Evolutionary conservation across 2,329 filamentous ascomycete genomes (phyloP), one percentile per base, ranked within the genome.

Genomic region (Aphanocladium album): DNA sequence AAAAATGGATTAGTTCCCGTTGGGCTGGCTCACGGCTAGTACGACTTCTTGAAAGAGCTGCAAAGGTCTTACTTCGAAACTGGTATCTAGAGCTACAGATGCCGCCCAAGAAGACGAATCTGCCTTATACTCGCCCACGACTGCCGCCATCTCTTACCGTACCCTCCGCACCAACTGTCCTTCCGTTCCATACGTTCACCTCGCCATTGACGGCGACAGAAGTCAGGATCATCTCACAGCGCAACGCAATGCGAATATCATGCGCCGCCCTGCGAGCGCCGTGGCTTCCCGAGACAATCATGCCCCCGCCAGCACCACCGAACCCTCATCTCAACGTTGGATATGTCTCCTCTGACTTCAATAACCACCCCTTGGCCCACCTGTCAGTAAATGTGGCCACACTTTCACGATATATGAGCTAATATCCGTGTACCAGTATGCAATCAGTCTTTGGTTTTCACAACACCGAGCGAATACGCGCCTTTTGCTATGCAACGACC

Each of bases 141-240:
- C 78, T 96, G 12, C 95, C 93, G 4, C 74, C 80, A 3, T 83
- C 82, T 46, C 79, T 99, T 35, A 83, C 89, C 1, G 83, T 96
- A 11, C 95, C 95, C 4, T 87, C 90, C 33, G 93, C 95, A 6
- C 95, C 95, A 2, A 99, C 95, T 0, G 93, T 99, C 1, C 80
- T 99, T 1, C 95, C 95, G 0, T 99, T 99, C 70, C 95, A 99
- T 73, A 98, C 95, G 0, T 99, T 99, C 70, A 99, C 95, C 1
- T 96, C 90, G 65, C 95, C 95, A 0, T 80, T 99, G 65, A 92
- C 91, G 7, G 92, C 95, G 4, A 91, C 90, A 71, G 91, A 97
- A 66, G 91, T 99, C 62, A 89, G 95, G 17, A 85, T 90, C 70
- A 99, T 99, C 64, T 98, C 95, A 9, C 93, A 98, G 72, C 85